These are phyloP conservation scores for Leptosphaerulina australis DNA, from an alignment of 2,329 filamentous ascomycete genomes.

Conservation along the genomic window DNA sequence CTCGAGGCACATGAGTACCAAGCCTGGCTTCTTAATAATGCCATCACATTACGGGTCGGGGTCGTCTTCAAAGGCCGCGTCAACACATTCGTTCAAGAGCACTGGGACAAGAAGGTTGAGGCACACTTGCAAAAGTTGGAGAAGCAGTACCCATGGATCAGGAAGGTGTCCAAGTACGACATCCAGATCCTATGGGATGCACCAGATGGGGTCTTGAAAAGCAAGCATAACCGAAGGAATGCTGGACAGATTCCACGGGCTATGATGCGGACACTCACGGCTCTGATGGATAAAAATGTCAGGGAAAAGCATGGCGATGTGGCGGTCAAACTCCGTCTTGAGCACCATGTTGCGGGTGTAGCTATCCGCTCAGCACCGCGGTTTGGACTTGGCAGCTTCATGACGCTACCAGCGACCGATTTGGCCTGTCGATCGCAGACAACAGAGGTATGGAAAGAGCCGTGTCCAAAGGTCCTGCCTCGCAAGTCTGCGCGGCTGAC, in stretches of 20 bases:
- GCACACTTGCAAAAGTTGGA: constrained; percentile 31
- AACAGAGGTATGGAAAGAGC: constrained; percentile 21
- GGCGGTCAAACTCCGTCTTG: constrained; percentile 21
- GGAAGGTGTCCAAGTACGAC: constrained; percentile 30
- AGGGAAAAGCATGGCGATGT: constrained; percentile 24
- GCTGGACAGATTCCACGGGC: constrained; percentile 25
- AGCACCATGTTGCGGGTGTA: constrained; percentile 17
- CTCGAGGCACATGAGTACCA: constrained; percentile 38
- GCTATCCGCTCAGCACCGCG: constrained; percentile 10
- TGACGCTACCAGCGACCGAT: constrained; percentile 2
- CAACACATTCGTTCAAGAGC: constrained; percentile 32
- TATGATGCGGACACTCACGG: constrained; percentile 28
- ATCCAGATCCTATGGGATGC: constrained; percentile 36
- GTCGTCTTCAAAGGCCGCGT: constrained; percentile 36
- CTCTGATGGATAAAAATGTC: constrained; percentile 22
- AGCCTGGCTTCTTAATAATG: constrained; percentile 29
- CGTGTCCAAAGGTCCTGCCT: constrained; percentile 3
- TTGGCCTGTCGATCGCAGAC: constrained; percentile 4
- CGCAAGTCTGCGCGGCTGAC: constrained; percentile 16
- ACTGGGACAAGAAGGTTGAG: constrained; percentile 38
- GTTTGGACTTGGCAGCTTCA: constrained; percentile 25
- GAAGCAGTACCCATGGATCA: constrained; percentile 34
- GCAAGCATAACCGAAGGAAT: constrained; percentile 23
- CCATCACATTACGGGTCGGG: constrained; percentile 26
- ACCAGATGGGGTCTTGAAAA: constrained; percentile 21